Evolutionary conservation across 176 grass and related monocot genomes (phyloP).

Genomic region (Olyra latifolia): DNA sequence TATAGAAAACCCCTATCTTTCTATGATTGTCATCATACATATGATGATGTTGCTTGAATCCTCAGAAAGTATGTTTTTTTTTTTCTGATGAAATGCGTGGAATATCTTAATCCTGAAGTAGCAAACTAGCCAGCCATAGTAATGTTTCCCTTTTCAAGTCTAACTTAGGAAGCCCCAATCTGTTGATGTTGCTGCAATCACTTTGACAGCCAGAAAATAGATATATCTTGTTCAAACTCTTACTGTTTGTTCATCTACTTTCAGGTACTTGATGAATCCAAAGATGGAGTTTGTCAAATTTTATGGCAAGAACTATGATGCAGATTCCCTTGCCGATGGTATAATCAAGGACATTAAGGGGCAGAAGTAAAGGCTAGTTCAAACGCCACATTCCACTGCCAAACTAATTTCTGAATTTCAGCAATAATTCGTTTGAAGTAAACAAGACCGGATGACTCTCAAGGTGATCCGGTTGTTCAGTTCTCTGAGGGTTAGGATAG

Average conservation of each 20-base stretch:
- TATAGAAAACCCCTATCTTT: background rate
- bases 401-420: background rate
- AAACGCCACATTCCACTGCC: background rate
- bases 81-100: background rate
- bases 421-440: background rate
- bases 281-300: constrained; percentile 66
- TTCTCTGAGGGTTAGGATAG: background rate
- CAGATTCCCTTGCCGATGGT: constrained; percentile 57
- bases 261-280: constrained; percentile 71
- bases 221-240: background rate
- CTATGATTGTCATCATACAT: background rate
- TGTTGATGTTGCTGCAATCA: background rate
- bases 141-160: background rate
- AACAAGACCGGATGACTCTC: background rate
- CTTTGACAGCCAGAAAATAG: background rate
- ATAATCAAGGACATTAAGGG: constrained; percentile 51
- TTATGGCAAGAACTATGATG: constrained; percentile 72
- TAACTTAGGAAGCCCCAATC: background rate
- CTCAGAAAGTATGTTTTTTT: background rate
- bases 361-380: constrained; percentile 37
- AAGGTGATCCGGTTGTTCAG: background rate
- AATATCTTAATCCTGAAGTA: background rate
- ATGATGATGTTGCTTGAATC: background rate
- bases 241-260: background rate
- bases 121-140: background rate